Conservation (phyloP, 164 flowering plant species). For the Echeveria elegans region DNA sequence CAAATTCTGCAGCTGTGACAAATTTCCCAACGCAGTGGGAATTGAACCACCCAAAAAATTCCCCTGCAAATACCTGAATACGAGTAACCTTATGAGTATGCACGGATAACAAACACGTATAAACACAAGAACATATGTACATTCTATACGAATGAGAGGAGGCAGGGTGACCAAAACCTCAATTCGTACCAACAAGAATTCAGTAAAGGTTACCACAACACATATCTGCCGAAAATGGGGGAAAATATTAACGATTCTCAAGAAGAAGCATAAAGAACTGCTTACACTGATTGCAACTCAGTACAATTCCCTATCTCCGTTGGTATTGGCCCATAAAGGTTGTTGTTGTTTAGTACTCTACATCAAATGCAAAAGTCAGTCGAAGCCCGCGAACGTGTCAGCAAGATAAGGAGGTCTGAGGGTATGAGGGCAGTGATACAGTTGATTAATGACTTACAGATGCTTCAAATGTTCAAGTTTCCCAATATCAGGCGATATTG, state of each 20-base stretch:
- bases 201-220: not conserved
- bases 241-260: not conserved
- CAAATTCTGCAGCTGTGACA: constrained; percentile 52
- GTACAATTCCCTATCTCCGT: constrained; percentile 76
- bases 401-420: not conserved
- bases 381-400: constrained; percentile 2
- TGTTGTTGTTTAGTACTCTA: constrained; percentile 76
- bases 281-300: constrained; percentile 71
- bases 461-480: constrained; percentile 60
- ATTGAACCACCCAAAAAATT: constrained; percentile 78
- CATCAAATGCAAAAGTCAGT: constrained; percentile 6
- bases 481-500: constrained; percentile 86
- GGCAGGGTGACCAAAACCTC: not conserved
- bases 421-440: not conserved
- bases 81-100: not conserved
- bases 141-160: not conserved
- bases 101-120: not conserved
- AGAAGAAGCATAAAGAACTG: constrained; percentile 6
- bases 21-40: constrained; percentile 67
- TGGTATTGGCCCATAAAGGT: constrained; percentile 79
- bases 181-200: not conserved
- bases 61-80: constrained; percentile 79
- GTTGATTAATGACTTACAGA: constrained; percentile 47
- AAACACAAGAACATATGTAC: not conserved
- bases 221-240: not conserved